phyloP scores from a whole-genome alignment of 2,329 filamentous ascomycete genomes.

The Calonectria naviculata region DNA sequence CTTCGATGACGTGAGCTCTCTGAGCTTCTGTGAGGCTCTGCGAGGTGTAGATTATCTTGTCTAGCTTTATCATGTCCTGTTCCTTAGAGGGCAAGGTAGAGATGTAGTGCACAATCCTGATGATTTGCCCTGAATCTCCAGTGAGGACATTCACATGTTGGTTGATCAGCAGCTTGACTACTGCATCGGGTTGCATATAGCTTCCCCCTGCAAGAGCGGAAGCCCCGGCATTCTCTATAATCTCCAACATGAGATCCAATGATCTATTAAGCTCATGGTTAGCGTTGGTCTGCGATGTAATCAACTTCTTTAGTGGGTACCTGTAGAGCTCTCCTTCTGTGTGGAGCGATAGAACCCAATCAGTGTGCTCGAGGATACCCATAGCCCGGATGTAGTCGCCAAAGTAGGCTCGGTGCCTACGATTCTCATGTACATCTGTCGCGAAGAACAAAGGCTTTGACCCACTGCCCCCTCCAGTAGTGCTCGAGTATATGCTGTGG shows the following conservation, averaged over 20 bases:
- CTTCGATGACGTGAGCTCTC: conserved; percentile 40
- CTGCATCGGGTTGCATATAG: conserved; percentile 35
- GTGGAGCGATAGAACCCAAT: conserved; percentile 54
- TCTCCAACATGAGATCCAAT: conserved; percentile 52
- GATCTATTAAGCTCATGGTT: conserved; percentile 36
- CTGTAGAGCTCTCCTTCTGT: conserved; percentile 50
- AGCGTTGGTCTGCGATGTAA: fast-evolving
- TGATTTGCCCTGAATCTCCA: conserved; percentile 51
- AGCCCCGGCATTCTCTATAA: conserved; percentile 54
- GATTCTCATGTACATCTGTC: conserved; percentile 53
- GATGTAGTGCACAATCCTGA: conserved; percentile 49
- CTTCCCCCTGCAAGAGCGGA: conserved; percentile 51
- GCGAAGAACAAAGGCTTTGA: conserved; percentile 51
- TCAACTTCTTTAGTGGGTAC: conserved; percentile 24
- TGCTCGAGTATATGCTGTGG: conserved; percentile 49
- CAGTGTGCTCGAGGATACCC: conserved; percentile 45
- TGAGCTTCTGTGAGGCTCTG: conserved; percentile 51
- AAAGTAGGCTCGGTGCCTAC: conserved; percentile 48
- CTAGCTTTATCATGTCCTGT: conserved; percentile 41
- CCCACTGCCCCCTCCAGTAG: conserved; percentile 52
- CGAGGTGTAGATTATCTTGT: conserved; percentile 58
- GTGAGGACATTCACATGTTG: conserved; percentile 51
- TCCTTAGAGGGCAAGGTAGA: conserved; percentile 38
- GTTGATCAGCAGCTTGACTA: conserved; percentile 40
- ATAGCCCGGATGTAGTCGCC: conserved; percentile 45